Evolutionary conservation across 805 yeast species (phyloP).

Genomic region (Candida nemodendra): DNA sequence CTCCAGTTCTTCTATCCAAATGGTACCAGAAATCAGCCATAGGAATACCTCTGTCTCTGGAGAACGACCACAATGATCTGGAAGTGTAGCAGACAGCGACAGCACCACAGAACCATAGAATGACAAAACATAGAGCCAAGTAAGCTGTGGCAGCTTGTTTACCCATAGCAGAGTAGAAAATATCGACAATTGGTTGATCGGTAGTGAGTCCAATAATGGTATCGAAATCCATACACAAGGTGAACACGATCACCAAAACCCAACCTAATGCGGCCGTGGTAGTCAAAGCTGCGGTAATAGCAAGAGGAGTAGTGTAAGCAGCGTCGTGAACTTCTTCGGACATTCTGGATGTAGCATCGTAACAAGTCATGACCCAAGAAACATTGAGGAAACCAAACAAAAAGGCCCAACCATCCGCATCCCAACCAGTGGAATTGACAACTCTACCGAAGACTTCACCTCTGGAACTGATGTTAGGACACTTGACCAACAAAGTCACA

Average conservation of each 20-base stretch:
- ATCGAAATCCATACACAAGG: constrained; percentile 42
- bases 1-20: constrained; percentile 38
- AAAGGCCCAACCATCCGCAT: constrained; percentile 53
- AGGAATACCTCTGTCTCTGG: constrained; percentile 57
- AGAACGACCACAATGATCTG: constrained; percentile 56
- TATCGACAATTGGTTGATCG: constrained; percentile 56
- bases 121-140: constrained; percentile 46
- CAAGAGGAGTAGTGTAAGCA: constrained; percentile 54
- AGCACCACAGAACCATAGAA: constrained; percentile 53
- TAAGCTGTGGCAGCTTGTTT: constrained; percentile 52
- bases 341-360: constrained; percentile 56
- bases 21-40: constrained; percentile 41
- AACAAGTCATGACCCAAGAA: constrained; percentile 59
- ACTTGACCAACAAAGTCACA: constrained; percentile 52
- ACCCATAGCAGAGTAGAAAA: constrained; percentile 50
- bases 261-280: constrained; percentile 52
- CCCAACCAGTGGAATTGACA: constrained; percentile 51
- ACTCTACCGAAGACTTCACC: constrained; percentile 47
- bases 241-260: constrained; percentile 46
- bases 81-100: constrained; percentile 50
- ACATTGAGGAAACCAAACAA: constrained; percentile 56
- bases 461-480: constrained; percentile 45
- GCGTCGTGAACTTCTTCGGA: constrained; percentile 57
- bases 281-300: constrained; percentile 53
- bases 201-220: constrained; percentile 33